Evolutionary conservation across 371 early-diverging fungal species (phyloP).

Genomic region (Actinomortierella ambigua): DNA sequence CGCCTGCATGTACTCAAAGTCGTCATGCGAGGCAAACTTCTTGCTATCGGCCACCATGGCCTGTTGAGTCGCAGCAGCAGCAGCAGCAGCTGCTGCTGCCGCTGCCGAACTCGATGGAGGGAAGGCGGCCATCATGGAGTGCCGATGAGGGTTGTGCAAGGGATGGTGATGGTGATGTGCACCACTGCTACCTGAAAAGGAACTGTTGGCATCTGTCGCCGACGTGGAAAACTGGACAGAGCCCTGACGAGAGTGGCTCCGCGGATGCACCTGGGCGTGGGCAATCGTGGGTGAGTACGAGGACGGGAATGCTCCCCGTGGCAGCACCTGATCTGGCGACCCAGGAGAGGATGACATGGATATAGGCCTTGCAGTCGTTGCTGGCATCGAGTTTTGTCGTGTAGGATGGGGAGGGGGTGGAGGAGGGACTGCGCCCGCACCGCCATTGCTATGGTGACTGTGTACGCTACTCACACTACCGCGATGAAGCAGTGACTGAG

Average conservation of each 20-base stretch:
- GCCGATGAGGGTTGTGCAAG: too few relatives aligned
- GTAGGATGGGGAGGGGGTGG: too few relatives aligned
- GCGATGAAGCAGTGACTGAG: constrained; percentile 21
- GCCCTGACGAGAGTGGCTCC: too few relatives aligned
- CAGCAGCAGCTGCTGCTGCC: constrained; percentile 5
- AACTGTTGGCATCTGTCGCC: too few relatives aligned
- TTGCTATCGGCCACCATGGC: constrained; percentile 14
- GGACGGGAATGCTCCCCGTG: constrained; percentile 25
- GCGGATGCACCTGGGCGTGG: constrained; percentile 3
- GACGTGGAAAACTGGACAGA: too few relatives aligned
- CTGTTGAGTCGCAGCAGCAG: not conserved
- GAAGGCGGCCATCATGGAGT: not conserved
- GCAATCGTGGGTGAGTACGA: constrained; percentile 45
- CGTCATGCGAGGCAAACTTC: constrained; percentile 36
- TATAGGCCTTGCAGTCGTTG: constrained; percentile 6
- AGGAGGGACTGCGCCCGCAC: too few relatives aligned
- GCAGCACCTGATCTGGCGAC: constrained; percentile 21
- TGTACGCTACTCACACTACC: constrained; percentile 39
- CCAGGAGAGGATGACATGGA: constrained; percentile 25
- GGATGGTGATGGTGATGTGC: too few relatives aligned
- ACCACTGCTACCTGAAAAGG: too few relatives aligned
- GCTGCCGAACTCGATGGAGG: constrained; percentile 3
- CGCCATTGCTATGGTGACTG: constrained; percentile 15
- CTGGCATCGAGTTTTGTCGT: too few relatives aligned
- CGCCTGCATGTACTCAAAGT: constrained; percentile 47